Evolutionary conservation across 495 filamentous ascomycete species (phyloP).

Genomic region (Podospora conica): DNA sequence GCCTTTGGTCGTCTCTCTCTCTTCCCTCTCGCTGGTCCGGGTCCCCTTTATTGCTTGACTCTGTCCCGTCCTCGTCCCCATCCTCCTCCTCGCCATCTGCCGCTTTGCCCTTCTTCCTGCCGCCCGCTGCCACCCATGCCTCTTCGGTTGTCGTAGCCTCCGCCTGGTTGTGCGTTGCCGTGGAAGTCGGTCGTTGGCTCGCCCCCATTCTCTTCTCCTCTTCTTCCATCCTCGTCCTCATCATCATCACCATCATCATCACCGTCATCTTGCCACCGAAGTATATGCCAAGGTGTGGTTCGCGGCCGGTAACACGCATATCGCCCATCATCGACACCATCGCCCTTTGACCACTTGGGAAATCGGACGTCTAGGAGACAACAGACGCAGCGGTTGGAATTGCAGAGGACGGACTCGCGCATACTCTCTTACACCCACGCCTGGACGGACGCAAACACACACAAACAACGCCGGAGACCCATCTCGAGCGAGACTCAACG

Average conservation of each 20-base stretch:
- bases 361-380: not conserved
- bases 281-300: constrained; percentile 3
- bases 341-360: not conserved
- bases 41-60: constrained; percentile 6
- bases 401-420: not conserved
- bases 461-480: not conserved
- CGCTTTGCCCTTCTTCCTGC: constrained; percentile 3
- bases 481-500: not conserved
- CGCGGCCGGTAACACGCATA: constrained; percentile 8
- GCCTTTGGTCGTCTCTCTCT: not conserved
- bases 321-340: not conserved
- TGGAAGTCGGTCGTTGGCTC: constrained; percentile 14
- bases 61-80: constrained; percentile 4
- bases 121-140: not conserved
- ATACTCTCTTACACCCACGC: not conserved
- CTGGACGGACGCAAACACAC: not conserved
- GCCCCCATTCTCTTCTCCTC: not conserved
- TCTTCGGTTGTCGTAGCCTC: constrained; percentile 5
- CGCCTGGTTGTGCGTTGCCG: constrained; percentile 6
- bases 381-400: not conserved
- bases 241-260: too few relatives aligned
- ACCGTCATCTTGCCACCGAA: not conserved
- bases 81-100: constrained; percentile 2
- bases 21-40: not conserved
- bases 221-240: not conserved